Conservation (phyloP, 2,329 filamentous ascomycete genomes). For the Colletotrichum gigasporum region DNA sequence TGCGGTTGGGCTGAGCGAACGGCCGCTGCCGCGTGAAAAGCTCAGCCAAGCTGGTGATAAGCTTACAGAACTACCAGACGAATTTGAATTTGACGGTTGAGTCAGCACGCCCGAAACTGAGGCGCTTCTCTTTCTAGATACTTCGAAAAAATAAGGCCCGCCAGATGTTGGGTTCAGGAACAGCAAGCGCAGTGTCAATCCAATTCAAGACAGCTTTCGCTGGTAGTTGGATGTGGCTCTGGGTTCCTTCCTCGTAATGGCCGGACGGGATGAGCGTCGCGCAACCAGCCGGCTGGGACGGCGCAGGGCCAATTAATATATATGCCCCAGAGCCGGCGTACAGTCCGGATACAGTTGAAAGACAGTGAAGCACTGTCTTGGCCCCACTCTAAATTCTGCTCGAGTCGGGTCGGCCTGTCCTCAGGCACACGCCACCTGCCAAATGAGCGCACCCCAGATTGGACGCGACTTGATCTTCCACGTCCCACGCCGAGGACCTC, state of each 20-base stretch:
- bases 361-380: background rate
- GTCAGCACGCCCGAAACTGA: background rate
- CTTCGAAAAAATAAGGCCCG: background rate
- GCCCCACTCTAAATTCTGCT: no score
- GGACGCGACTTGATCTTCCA: conserved; percentile 21
- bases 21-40: background rate
- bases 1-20: background rate
- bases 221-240: no score
- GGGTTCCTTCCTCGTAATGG: no score
- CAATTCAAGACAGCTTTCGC: no score
- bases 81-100: background rate
- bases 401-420: no score
- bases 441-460: conserved; percentile 18
- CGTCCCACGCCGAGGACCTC: conserved; percentile 15
- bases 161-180: background rate
- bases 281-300: background rate
- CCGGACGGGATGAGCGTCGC: conserved; percentile 4
- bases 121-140: background rate
- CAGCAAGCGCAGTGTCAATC: background rate
- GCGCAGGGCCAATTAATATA: background rate
- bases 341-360: background rate
- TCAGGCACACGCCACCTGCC: conserved; percentile 23
- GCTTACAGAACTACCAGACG: conserved; percentile 11
- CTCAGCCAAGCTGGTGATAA: conserved; percentile 3
- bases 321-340: background rate